A percentile compares a stretch with the other conserved stretches of the same genome.
phyloP scores from a whole-genome alignment of 306 rosid species.

The Ormosia semicastrata region DNA sequence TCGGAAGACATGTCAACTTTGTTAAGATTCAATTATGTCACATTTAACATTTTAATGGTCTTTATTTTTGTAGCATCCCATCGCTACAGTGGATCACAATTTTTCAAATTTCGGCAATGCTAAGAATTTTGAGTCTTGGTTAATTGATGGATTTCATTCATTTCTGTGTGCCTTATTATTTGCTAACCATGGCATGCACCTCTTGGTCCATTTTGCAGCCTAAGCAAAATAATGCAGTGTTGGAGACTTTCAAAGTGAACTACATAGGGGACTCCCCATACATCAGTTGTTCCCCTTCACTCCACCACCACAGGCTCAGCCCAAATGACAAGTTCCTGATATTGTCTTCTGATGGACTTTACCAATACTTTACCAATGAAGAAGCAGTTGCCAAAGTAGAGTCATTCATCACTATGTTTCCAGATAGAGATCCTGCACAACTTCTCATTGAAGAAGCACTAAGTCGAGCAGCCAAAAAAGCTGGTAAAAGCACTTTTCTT shows the following conservation, averaged over 20 bases:
- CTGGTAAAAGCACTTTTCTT: slow-evolving; percentile 42
- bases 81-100: neutral
- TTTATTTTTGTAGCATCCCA: neutral
- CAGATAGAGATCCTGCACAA: slow-evolving; percentile 85
- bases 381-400: slow-evolving; percentile 72
- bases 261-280: slow-evolving; percentile 75
- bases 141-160: too few relatives aligned
- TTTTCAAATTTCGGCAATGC: neutral
- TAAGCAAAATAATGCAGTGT: slow-evolving; percentile 68
- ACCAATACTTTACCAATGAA: slow-evolving; percentile 79
- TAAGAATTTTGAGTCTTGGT: neutral
- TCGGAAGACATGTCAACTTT: slow-evolving; percentile 18
- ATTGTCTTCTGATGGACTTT: slow-evolving; percentile 88
- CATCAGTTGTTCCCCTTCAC: slow-evolving; percentile 64
- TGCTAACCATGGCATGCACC: neutral
- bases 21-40: neutral
- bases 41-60: neutral
- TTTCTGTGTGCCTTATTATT: too few relatives aligned
- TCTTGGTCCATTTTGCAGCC: slow-evolving; percentile 55
- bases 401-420: slow-evolving; percentile 61
- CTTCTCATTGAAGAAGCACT: slow-evolving; percentile 71
- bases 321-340: slow-evolving; percentile 67
- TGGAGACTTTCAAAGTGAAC: slow-evolving; percentile 71
- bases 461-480: slow-evolving; percentile 67
- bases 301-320: slow-evolving; percentile 59